Conservation (phyloP, 1,284 basidiomycete genomes). For the Coriolopsis trogii region DNA sequence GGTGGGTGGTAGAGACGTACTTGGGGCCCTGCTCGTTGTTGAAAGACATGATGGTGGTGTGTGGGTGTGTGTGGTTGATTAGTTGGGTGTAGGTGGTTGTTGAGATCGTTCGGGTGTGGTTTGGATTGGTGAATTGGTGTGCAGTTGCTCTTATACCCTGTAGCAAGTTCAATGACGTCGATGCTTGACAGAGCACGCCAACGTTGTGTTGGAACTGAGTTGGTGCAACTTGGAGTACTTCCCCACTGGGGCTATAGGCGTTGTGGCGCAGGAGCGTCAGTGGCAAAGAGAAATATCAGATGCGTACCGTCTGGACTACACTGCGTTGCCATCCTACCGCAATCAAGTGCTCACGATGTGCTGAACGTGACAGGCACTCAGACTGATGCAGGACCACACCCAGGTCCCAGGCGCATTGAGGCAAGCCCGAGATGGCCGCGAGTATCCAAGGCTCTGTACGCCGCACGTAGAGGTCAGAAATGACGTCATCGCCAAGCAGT, state of each 20-base stretch:
- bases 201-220: neutral
- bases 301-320: neutral
- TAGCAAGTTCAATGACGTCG: conserved; percentile 6
- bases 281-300: neutral
- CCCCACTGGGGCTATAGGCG: neutral
- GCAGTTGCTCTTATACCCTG: conserved; percentile 1
- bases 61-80: neutral
- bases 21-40: conserved; percentile 19
- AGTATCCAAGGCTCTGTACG: no score
- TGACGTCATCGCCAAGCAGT: no score
- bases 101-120: neutral
- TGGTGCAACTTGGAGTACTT: neutral
- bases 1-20: conserved; percentile 4
- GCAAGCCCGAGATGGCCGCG: no score
- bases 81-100: conserved; percentile 1
- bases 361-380: no score
- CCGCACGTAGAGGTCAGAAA: no score
- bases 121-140: neutral
- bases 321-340: neutral
- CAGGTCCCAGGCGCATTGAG: no score
- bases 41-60: conserved; percentile 11
- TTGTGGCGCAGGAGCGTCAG: neutral
- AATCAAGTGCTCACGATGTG: no score
- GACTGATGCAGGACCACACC: no score
- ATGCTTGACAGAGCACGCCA: neutral